These are phyloP conservation scores for Pleurotus cornucopiae DNA, from an alignment of 768 basidiomycete species.

Conservation along the genomic window DNA sequence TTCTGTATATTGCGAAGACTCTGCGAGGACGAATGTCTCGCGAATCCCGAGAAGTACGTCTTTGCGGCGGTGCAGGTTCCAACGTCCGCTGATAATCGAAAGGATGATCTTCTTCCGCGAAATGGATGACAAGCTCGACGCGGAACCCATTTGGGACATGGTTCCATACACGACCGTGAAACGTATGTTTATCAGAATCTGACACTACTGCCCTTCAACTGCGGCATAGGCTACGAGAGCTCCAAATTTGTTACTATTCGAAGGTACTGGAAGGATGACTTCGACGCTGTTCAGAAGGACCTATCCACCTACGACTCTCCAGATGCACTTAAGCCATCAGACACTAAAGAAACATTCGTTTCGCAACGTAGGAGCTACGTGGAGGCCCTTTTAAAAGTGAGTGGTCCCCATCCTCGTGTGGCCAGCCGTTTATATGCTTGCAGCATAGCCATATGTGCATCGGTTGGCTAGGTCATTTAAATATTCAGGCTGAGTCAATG, in stretches of 20 bases:
- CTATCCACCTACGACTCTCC: neutral
- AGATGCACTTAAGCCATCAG: too few relatives aligned
- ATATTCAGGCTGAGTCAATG: constrained; percentile 2
- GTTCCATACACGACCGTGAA: constrained; percentile 6
- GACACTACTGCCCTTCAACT: neutral
- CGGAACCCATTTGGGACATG: constrained; percentile 6
- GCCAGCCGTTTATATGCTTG: neutral
- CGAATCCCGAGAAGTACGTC: neutral
- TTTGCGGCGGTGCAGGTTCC: too few relatives aligned
- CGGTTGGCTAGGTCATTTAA: constrained; percentile 1
- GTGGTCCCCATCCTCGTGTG: neutral
- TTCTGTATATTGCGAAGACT: constrained; percentile 5
- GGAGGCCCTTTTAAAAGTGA: neutral
- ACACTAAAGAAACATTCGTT: neutral
- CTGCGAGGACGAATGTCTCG: constrained; percentile 5
- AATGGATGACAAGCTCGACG: neutral
- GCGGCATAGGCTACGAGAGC: neutral
- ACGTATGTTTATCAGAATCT: neutral
- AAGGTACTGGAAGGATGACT: constrained; percentile 5
- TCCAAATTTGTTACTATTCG: constrained; percentile 5
- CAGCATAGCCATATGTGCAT: constrained; percentile 2
- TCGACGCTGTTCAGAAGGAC: neutral
- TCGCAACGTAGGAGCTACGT: neutral
- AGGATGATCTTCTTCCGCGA: constrained; percentile 6
- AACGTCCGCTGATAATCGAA: neutral